Evolutionary conservation across 23 red algal genomes (phyloP).

Genomic region (Chondrus crispus): DNA sequence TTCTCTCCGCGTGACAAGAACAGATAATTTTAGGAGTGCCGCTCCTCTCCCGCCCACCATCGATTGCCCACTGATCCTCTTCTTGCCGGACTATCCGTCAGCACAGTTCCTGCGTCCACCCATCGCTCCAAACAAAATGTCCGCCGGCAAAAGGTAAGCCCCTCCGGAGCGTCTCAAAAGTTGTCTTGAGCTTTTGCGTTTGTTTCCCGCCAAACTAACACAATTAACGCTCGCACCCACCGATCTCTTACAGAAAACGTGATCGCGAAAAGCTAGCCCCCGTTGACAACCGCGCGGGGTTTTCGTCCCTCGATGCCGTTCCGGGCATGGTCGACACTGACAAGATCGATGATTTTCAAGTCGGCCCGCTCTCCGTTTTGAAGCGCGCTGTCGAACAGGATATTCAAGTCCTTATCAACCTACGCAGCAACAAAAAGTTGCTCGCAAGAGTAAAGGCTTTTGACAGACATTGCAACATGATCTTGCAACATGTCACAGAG

Average conservation of each 20-base stretch:
- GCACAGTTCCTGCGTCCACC: too few species aligned
- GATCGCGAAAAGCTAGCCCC: constrained; percentile 29
- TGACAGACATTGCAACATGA: constrained; percentile 96
- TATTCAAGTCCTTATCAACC: constrained; percentile 79
- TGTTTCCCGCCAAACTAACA: neutral
- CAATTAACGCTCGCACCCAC: neutral
- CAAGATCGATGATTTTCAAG: constrained; percentile 72
- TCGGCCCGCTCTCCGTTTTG: constrained; percentile 83
- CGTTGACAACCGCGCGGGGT: constrained; percentile 70
- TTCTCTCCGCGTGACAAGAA: too few species aligned
- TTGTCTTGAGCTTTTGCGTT: too few species aligned
- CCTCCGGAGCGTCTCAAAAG: too few species aligned
- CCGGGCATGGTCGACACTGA: constrained; percentile 80
- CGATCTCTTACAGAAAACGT: constrained; percentile 26
- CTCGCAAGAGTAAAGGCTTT: constrained; percentile 88
- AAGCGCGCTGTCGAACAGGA: constrained; percentile 64
- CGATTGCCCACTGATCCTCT: too few species aligned
- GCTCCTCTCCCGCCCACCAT: too few species aligned
- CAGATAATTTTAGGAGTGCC: too few species aligned
- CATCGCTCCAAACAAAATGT: too few species aligned
- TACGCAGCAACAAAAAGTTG: constrained; percentile 90
- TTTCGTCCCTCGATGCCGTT: constrained; percentile 54
- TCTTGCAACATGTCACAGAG: constrained; percentile 83
- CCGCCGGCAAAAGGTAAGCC: constrained; percentile 23
- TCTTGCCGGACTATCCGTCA: too few species aligned